Evolutionary conservation across 208 protist genomes (phyloP).

Genomic region (Trypanosoma vivax): DNA sequence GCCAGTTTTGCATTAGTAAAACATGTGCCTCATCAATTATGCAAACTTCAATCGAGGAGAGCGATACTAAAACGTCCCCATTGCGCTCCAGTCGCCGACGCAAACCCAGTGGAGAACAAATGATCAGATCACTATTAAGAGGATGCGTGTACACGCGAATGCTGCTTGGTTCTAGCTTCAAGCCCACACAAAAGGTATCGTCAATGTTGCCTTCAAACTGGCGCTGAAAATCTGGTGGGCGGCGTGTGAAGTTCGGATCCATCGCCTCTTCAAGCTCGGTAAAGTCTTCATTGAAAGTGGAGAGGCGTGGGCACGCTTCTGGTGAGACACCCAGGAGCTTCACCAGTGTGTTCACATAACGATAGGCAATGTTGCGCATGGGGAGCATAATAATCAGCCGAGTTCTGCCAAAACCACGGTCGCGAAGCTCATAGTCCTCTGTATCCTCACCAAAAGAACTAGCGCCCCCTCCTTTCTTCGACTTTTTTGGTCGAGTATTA

Average conservation of each 20-base stretch:
- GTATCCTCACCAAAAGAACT: slow-evolving; percentile 18
- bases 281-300: slow-evolving; percentile 83
- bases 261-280: slow-evolving; percentile 80
- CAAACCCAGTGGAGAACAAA: slow-evolving; percentile 94
- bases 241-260: slow-evolving; percentile 76
- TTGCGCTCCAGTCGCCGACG: slow-evolving; percentile 66
- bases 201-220: slow-evolving; percentile 95
- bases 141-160: slow-evolving; percentile 88
- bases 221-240: slow-evolving; percentile 86
- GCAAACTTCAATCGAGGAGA: slow-evolving; percentile 94
- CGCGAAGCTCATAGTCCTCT: slow-evolving; percentile 77
- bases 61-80: slow-evolving; percentile 58
- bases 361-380: slow-evolving; percentile 88
- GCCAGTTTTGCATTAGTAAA: slow-evolving; percentile 97
- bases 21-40: slow-evolving; percentile 92
- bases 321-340: slow-evolving; percentile 54
- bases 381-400: slow-evolving; percentile 91
- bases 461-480: slow-evolving; percentile 4
- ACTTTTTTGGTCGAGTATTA: neutral
- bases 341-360: slow-evolving; percentile 84
- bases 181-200: slow-evolving; percentile 93
- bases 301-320: slow-evolving; percentile 60
- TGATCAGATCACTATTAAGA: slow-evolving; percentile 91
- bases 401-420: slow-evolving; percentile 93
- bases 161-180: slow-evolving; percentile 61